phyloP scores from a whole-genome alignment of 139 green algal genomes.

The Chlamydomonas schloesseri region DNA sequence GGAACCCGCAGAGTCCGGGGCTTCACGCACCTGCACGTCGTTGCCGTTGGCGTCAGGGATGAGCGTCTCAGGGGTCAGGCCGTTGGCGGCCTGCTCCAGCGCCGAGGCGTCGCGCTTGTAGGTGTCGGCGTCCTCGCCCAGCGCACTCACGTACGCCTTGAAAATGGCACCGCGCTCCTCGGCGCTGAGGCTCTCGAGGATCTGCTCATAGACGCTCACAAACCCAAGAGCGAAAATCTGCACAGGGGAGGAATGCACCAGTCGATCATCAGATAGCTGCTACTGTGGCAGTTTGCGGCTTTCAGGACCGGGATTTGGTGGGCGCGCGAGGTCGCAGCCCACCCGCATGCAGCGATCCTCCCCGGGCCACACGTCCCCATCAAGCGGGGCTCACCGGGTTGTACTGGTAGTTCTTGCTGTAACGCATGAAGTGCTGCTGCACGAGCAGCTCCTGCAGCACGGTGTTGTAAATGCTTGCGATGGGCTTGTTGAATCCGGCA shows the following conservation, averaged over 20 bases:
- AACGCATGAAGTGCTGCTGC: slow-evolving; percentile 93
- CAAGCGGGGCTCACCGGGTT: slow-evolving; percentile 69
- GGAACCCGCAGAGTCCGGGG: too few species aligned
- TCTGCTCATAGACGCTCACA: slow-evolving; percentile 90
- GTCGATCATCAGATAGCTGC: too few species aligned
- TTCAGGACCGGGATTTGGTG: too few species aligned
- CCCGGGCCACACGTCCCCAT: too few species aligned
- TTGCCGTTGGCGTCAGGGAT: slow-evolving; percentile 64
- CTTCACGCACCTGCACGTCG: slow-evolving; percentile 66
- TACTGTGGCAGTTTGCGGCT: too few species aligned
- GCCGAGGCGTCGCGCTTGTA: slow-evolving; percentile 76
- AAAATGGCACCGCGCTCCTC: slow-evolving; percentile 74
- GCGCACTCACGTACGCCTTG: slow-evolving; percentile 78
- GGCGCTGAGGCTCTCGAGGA: slow-evolving; percentile 76
- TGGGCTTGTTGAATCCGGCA: slow-evolving; percentile 71
- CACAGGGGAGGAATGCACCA: neutral
- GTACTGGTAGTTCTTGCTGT: slow-evolving; percentile 92
- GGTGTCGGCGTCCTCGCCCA: slow-evolving; percentile 81
- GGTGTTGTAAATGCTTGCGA: slow-evolving; percentile 87
- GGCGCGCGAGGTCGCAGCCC: neutral
- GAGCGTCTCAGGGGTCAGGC: slow-evolving; percentile 56
- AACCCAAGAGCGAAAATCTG: slow-evolving; percentile 92
- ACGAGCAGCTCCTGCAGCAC: slow-evolving; percentile 94
- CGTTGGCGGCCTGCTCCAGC: slow-evolving; percentile 70
- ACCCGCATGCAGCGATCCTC: neutral